Evolutionary conservation across 371 early-diverging fungal genomes (phyloP).

Genomic region (Syncephalastrum racemosum): DNA sequence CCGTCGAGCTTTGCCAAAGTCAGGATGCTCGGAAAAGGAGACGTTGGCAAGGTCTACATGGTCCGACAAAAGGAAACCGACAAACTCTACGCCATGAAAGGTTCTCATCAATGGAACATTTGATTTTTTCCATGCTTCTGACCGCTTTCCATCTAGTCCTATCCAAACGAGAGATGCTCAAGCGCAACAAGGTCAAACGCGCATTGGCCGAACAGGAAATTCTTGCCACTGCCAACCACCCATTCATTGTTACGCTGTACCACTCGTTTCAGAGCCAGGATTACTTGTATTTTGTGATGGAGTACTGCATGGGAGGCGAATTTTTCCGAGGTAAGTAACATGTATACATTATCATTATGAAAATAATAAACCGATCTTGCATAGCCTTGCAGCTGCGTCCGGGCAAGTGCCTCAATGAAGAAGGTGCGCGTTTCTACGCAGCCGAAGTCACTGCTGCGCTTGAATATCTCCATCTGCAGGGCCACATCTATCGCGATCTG

Average conservation of each 20-base stretch:
- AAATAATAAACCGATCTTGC: conserved; percentile 3
- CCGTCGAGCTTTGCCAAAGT: conserved; percentile 85
- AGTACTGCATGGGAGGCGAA: conserved; percentile 96
- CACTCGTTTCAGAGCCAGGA: conserved; percentile 90
- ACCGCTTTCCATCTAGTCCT: conserved; percentile 37
- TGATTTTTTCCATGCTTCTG: not conserved
- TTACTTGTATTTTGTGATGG: conserved; percentile 91
- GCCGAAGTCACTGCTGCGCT: conserved; percentile 93
- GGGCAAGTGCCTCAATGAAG: conserved; percentile 81
- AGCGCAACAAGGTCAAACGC: conserved; percentile 84
- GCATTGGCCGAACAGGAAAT: conserved; percentile 85
- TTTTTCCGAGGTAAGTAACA: conserved; percentile 71
- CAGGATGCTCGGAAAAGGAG: conserved; percentile 91
- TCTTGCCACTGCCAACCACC: conserved; percentile 82
- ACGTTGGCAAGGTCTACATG: conserved; percentile 95
- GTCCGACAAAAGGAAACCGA: conserved; percentile 85
- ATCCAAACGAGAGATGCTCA: conserved; percentile 87
- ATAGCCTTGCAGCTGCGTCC: conserved; percentile 76
- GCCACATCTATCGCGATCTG: conserved; percentile 96
- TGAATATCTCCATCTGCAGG: conserved; percentile 94
- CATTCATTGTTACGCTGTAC: conserved; percentile 93
- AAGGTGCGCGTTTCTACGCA: conserved; percentile 95
- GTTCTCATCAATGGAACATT: conserved; percentile 23
- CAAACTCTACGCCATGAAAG: conserved; percentile 93
- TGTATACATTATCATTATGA: conserved; percentile 4